A percentile compares a stretch with the other conserved stretches of the same genome.
Evolutionary conservation across 192 early-diverging fungal species (phyloP).

Genomic region (Phlyctochytrium arcticum): DNA sequence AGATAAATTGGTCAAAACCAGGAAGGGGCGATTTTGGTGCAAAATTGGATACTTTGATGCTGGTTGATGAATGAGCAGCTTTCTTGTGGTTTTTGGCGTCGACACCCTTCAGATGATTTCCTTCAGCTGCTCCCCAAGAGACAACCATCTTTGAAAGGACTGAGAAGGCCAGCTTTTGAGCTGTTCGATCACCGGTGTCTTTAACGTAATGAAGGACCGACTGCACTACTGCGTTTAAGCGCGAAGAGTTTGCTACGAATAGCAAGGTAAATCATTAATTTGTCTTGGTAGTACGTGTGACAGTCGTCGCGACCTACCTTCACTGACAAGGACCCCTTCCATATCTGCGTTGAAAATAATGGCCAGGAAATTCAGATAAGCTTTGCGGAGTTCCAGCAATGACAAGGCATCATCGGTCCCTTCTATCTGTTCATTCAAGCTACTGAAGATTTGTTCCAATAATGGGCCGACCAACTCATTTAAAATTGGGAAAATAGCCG

Average conservation of each 20-base stretch:
- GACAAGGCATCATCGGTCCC: slow-evolving; percentile 85
- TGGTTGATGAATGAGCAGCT: not conserved
- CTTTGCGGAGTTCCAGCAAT: slow-evolving; percentile 72
- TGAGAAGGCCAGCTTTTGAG: slow-evolving; percentile 65
- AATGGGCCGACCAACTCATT: slow-evolving; percentile 77
- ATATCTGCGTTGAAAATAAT: slow-evolving; percentile 77
- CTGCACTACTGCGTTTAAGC: slow-evolving; percentile 60
- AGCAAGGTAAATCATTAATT: slow-evolving; percentile 22
- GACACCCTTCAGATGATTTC: not conserved
- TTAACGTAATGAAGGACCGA: slow-evolving; percentile 63
- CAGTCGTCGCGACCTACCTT: no score
- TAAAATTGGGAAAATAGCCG: slow-evolving; percentile 60
- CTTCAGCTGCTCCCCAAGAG: slow-evolving; percentile 49
- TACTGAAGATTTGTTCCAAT: slow-evolving; percentile 76
- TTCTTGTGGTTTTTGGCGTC: not conserved
- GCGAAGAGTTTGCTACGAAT: slow-evolving; percentile 52
- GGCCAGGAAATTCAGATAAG: slow-evolving; percentile 75
- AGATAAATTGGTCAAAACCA: slow-evolving; percentile 74
- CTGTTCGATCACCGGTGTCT: slow-evolving; percentile 56
- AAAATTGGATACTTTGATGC: not conserved
- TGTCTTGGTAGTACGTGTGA: no score
- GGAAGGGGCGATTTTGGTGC: slow-evolving; percentile 32
- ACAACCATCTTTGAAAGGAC: slow-evolving; percentile 64
- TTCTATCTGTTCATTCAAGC: slow-evolving; percentile 74
- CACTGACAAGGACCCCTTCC: slow-evolving; percentile 68